phyloP scores from a whole-genome alignment of 805 yeast species.

The Wickerhamiella dianesei region DNA sequence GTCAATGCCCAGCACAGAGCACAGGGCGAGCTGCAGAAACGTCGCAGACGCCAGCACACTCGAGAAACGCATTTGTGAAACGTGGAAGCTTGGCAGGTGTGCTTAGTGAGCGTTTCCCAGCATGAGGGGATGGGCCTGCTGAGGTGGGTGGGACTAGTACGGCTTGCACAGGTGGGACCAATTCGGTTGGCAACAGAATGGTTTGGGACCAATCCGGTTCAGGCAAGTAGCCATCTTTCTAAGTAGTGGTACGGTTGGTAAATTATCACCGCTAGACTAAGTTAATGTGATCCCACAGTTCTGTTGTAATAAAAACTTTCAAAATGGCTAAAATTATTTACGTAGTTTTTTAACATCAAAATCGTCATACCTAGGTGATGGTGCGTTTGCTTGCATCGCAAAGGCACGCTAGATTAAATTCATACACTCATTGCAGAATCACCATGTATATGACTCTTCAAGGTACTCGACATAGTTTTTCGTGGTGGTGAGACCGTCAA shows the following conservation, averaged over 20 bases:
- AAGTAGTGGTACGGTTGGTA: too few relatives aligned
- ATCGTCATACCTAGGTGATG: too few relatives aligned
- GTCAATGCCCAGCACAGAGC: constrained; percentile 78
- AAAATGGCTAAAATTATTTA: neutral
- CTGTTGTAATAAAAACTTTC: too few relatives aligned
- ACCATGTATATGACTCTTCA: constrained; percentile 66
- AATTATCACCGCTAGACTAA: too few relatives aligned
- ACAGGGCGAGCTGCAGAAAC: constrained; percentile 19
- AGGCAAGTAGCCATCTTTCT: too few relatives aligned
- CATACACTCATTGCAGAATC: neutral
- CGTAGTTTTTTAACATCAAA: too few relatives aligned
- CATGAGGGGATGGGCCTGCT: too few relatives aligned
- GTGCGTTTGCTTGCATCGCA: neutral
- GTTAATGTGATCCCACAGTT: too few relatives aligned
- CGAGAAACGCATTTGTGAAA: neutral
- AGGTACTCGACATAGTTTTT: constrained; percentile 45
- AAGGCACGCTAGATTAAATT: neutral
- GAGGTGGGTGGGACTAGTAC: too few relatives aligned
- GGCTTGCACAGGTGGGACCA: too few relatives aligned
- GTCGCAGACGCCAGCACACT: neutral
- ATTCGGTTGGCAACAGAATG: too few relatives aligned
- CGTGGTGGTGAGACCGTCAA: constrained; percentile 29
- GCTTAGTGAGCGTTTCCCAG: neutral
- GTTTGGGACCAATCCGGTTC: too few relatives aligned
- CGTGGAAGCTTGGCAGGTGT: neutral